Evolutionary conservation across 768 basidiomycete genomes (phyloP).

Genomic region (Dentipellis fragilis): DNA sequence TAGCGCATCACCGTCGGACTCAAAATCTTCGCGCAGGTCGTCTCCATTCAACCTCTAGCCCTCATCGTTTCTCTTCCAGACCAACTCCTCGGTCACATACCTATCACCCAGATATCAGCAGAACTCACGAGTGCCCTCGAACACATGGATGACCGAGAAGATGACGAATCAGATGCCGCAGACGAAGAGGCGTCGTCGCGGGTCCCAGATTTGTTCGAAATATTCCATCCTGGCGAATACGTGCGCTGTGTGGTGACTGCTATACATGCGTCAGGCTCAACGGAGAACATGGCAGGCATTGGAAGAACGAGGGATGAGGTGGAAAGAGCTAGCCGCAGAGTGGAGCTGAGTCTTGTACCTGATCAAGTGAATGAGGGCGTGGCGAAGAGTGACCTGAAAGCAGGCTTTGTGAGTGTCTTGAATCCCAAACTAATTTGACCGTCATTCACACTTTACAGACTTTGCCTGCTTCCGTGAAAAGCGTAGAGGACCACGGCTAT

Average conservation of each 20-base stretch:
- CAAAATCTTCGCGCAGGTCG: constrained; percentile 62
- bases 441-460: constrained; percentile 35
- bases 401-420: constrained; percentile 56
- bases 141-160: constrained; percentile 41
- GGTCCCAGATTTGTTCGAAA: constrained; percentile 60
- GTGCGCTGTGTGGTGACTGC: constrained; percentile 67
- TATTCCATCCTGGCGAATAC: constrained; percentile 84
- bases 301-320: constrained; percentile 59
- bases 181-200: constrained; percentile 31
- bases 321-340: constrained; percentile 57
- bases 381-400: constrained; percentile 62
- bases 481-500: constrained; percentile 92
- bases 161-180: constrained; percentile 35
- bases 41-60: constrained; percentile 79
- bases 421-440: constrained; percentile 1
- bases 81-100: constrained; percentile 87
- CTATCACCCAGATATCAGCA: constrained; percentile 83
- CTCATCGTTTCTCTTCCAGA: constrained; percentile 92
- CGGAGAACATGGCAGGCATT: constrained; percentile 39
- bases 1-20: background rate
- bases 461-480: constrained; percentile 66
- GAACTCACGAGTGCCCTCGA: constrained; percentile 70
- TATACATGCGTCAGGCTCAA: constrained; percentile 58
- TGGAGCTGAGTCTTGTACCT: constrained; percentile 81
- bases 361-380: constrained; percentile 78